Evolutionary conservation across 495 filamentous ascomycete species (phyloP).

Genomic region (Talaromyces wortmannii): DNA sequence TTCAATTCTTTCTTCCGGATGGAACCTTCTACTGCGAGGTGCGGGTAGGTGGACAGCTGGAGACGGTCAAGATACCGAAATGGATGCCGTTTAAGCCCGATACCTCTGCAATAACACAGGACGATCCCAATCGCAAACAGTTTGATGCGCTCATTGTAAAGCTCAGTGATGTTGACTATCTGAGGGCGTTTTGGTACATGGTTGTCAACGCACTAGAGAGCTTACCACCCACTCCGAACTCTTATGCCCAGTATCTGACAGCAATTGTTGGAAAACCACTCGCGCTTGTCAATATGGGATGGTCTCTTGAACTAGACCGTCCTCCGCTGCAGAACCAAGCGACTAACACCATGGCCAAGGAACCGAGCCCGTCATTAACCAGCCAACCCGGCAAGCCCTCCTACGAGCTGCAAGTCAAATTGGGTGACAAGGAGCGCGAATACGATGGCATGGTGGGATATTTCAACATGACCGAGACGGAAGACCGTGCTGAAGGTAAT

Average conservation of each 20-base stretch:
- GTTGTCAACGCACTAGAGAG: conserved; percentile 15
- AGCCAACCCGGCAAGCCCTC: neutral
- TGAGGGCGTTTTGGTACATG: conserved; percentile 29
- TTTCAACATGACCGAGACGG: conserved; percentile 14
- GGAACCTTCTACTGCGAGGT: conserved; percentile 48
- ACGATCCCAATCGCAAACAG: conserved; percentile 11
- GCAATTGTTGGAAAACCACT: conserved; percentile 38
- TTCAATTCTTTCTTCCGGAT: conserved; percentile 43
- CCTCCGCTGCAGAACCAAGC: too few relatives aligned
- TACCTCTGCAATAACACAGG: too few relatives aligned
- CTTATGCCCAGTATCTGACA: conserved; percentile 26
- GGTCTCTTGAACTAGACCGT: conserved; percentile 40
- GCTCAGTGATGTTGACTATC: conserved; percentile 18
- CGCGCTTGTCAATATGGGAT: conserved; percentile 38
- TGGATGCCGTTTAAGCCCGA: conserved; percentile 2
- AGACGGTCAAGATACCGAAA: neutral
- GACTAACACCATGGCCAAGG: conserved; percentile 8
- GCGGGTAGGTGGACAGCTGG: conserved; percentile 21
- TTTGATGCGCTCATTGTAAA: conserved; percentile 26
- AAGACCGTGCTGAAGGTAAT: conserved; percentile 16
- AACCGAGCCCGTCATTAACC: conserved; percentile 7
- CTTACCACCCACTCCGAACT: conserved; percentile 16
- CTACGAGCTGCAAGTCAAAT: conserved; percentile 31
- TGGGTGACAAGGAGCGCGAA: conserved; percentile 28
- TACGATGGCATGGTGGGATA: conserved; percentile 39